phyloP scores from a whole-genome alignment of 139 green algal genomes.

The Picochlorum sp. region DNA sequence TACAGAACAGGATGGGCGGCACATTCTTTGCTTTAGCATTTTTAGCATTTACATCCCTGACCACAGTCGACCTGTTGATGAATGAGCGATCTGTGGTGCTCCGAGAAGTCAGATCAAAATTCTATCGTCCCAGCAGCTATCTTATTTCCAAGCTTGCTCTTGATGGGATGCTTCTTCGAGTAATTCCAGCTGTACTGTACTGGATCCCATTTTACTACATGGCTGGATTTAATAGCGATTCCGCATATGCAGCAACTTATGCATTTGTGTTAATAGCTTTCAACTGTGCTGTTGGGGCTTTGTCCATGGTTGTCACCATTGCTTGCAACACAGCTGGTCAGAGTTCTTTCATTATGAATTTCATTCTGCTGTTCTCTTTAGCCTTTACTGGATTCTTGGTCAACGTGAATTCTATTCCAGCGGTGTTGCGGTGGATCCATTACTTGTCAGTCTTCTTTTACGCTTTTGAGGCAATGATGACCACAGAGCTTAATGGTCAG shows the following conservation, averaged over 20 bases:
- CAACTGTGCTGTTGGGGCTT: conserved; percentile 31
- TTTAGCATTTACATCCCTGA: conserved; percentile 60
- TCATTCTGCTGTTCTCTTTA: conserved; percentile 58
- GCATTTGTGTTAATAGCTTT: conserved; percentile 29
- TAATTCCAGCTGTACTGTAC: conserved; percentile 51
- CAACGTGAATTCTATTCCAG: conserved; percentile 11
- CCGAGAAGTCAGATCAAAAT: conserved; percentile 27
- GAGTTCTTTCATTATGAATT: conserved; percentile 61
- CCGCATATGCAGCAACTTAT: conserved; percentile 25
- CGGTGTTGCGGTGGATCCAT: conserved; percentile 46
- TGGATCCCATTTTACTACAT: conserved; percentile 61
- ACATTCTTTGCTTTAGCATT: conserved; percentile 75
- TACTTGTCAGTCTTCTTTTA: conserved; percentile 50
- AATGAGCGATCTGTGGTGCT: conserved; percentile 49
- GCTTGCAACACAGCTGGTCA: conserved; percentile 37
- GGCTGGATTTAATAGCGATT: conserved; percentile 12
- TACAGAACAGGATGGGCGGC: conserved; percentile 55
- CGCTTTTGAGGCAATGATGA: conserved; percentile 26
- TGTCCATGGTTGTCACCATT: conserved; percentile 45
- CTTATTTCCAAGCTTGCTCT: conserved; percentile 49
- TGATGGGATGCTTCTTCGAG: conserved; percentile 64
- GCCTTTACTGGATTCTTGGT: conserved; percentile 38
- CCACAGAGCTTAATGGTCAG: conserved; percentile 7
- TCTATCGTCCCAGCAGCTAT: conserved; percentile 53
- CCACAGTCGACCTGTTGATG: conserved; percentile 50